Percentiles rank a stretch among this genome's conserved stretches.
Evolutionary conservation across 2,329 filamentous ascomycete genomes (phyloP).

Genomic region (Colletotrichum filicis): DNA sequence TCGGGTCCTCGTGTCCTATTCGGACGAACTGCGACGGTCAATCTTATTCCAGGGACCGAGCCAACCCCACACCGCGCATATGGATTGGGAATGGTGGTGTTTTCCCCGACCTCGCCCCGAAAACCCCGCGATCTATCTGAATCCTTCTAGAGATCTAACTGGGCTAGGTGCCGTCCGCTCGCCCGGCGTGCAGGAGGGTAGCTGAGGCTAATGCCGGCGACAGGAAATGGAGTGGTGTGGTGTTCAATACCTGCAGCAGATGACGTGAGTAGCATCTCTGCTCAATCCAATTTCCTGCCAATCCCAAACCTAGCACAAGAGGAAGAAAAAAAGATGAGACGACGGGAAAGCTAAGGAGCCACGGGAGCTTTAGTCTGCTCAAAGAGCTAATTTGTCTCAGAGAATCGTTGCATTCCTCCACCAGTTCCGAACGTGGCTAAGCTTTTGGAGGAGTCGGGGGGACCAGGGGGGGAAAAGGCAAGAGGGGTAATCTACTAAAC

Average conservation of each 20-base stretch:
- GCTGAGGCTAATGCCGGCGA: background rate
- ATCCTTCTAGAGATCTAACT: background rate
- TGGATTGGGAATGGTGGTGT: background rate
- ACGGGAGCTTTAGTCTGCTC: background rate
- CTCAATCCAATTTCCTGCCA: background rate
- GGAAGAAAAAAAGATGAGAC: background rate
- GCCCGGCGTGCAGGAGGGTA: constrained; percentile 6
- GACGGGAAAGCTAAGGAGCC: background rate
- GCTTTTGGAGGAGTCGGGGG: background rate
- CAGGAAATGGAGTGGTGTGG: background rate
- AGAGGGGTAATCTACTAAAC: background rate
- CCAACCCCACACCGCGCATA: background rate
- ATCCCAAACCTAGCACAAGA: background rate
- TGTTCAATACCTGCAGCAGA: background rate
- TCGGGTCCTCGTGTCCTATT: background rate
- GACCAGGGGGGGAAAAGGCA: background rate
- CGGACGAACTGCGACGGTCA: constrained; percentile 24
- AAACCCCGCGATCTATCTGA: constrained; percentile 15
- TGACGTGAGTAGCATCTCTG: background rate
- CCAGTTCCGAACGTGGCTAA: background rate
- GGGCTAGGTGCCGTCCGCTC: constrained; percentile 18
- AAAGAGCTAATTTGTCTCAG: background rate
- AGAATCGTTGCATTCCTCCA: background rate
- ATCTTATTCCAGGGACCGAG: constrained; percentile 14
- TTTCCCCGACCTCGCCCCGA: background rate